Evolutionary conservation across 805 yeast genomes (phyloP).

Genomic region (Candida suzukii): DNA sequence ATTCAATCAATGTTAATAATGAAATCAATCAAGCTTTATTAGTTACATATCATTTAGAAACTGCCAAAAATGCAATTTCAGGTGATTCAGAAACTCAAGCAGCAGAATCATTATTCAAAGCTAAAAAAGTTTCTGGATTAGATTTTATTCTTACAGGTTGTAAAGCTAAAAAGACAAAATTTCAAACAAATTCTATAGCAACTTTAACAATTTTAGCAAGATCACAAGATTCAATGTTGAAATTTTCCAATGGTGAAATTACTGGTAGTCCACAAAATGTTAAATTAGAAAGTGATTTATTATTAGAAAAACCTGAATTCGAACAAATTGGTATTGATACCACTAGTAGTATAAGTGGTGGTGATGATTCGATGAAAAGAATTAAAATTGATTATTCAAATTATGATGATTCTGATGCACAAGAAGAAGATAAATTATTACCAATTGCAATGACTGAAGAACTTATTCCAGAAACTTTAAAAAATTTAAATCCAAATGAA

Average conservation of each 20-base stretch:
- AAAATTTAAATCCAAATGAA: slow-evolving; percentile 63
- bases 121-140: slow-evolving; percentile 52
- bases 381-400: slow-evolving; percentile 33
- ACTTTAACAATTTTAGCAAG: slow-evolving; percentile 73
- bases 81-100: slow-evolving; percentile 59
- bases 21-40: slow-evolving; percentile 28
- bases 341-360: slow-evolving; percentile 25
- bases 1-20: slow-evolving; percentile 24
- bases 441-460: slow-evolving; percentile 59
- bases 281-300: slow-evolving; percentile 64
- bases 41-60: slow-evolving; percentile 54
- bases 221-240: slow-evolving; percentile 24
- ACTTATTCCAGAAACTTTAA: slow-evolving; percentile 51
- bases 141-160: slow-evolving; percentile 76
- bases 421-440: slow-evolving; percentile 32
- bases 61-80: slow-evolving; percentile 55
- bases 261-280: slow-evolving; percentile 45
- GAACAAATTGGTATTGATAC: slow-evolving; percentile 51
- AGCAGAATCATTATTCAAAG: slow-evolving; percentile 46
- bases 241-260: slow-evolving; percentile 9
- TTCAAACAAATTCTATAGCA: slow-evolving; percentile 64
- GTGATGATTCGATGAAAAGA: slow-evolving; percentile 31
- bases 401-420: slow-evolving; percentile 5
- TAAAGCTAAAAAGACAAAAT: slow-evolving; percentile 80
- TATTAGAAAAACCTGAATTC: slow-evolving; percentile 68